Conservation (phyloP, 192 early-diverging fungal genomes). For the Coemansia sp. region DNA sequence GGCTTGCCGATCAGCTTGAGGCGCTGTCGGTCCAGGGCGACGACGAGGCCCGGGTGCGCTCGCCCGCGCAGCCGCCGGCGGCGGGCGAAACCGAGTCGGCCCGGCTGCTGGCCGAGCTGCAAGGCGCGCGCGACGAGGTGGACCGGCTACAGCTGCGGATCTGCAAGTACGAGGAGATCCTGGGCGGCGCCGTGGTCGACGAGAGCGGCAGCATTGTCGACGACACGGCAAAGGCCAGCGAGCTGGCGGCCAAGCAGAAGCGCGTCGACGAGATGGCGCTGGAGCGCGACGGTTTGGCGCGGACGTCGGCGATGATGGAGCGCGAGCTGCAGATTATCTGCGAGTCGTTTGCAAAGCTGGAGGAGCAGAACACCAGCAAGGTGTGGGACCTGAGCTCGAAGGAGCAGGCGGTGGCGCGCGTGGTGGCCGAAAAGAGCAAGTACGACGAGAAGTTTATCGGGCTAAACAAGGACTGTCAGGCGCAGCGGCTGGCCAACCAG, state of each 20-base stretch:
- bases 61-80: conserved; percentile 22
- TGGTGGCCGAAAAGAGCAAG: conserved; percentile 81
- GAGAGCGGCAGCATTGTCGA: conserved; percentile 17
- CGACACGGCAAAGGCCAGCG: conserved; percentile 8
- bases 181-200: conserved; percentile 25
- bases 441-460: conserved; percentile 77
- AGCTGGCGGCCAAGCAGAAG: conserved; percentile 49
- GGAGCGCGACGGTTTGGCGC: conserved; percentile 55
- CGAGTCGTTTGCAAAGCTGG: conserved; percentile 68
- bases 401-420: conserved; percentile 72
- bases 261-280: conserved; percentile 51
- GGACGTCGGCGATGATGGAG: conserved; percentile 54
- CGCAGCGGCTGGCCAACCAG: conserved; percentile 59
- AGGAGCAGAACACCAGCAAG: conserved; percentile 77
- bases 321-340: conserved; percentile 57
- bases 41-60: conserved; percentile 17
- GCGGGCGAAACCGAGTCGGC: conserved; percentile 16
- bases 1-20: conserved; percentile 49
- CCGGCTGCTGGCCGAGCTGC: conserved; percentile 26
- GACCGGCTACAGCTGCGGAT: conserved; percentile 30
- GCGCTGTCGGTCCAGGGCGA: conserved; percentile 27
- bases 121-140: conserved; percentile 20
- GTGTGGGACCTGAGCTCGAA: conserved; percentile 72
- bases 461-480: conserved; percentile 67
- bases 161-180: conserved; percentile 42